A percentile compares a stretch with the other conserved stretches of the same genome.
These are phyloP conservation scores for Neoscytalidium dimidiatum DNA, from an alignment of 2,329 filamentous ascomycete genomes.

Conservation along the genomic window DNA sequence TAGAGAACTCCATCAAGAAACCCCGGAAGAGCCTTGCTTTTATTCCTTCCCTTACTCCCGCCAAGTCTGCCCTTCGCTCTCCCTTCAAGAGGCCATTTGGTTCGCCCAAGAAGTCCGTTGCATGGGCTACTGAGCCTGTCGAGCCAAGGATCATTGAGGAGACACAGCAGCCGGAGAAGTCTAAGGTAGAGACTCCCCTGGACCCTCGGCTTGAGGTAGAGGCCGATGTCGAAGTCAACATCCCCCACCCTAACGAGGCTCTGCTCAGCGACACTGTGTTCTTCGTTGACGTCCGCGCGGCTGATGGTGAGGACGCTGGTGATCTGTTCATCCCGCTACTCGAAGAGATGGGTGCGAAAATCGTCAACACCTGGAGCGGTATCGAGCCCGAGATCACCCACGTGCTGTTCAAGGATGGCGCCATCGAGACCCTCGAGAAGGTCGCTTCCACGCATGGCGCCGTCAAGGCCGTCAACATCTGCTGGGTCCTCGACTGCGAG, in stretches of 20 bases:
- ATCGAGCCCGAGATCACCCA: constrained; percentile 76
- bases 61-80: constrained; percentile 37
- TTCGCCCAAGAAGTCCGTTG: constrained; percentile 40
- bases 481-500: constrained; percentile 74
- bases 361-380: constrained; percentile 76
- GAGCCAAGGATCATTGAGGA: neutral
- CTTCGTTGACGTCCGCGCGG: constrained; percentile 81
- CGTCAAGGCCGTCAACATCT: constrained; percentile 75
- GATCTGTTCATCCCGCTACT: constrained; percentile 82
- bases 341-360: constrained; percentile 77
- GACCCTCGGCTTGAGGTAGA: constrained; percentile 4
- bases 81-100: constrained; percentile 32
- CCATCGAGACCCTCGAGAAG: constrained; percentile 77
- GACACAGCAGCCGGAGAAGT: constrained; percentile 14
- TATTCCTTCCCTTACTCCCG: constrained; percentile 21
- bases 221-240: constrained; percentile 25
- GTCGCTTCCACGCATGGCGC: constrained; percentile 70
- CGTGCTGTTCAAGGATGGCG: constrained; percentile 87
- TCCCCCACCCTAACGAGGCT: constrained; percentile 28
- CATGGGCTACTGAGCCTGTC: constrained; percentile 25
- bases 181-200: neutral
- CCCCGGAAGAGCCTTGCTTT: constrained; percentile 18
- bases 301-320: constrained; percentile 62
- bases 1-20: constrained; percentile 19
- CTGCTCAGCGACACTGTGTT: constrained; percentile 65